Conservation (phyloP, 2,329 filamentous ascomycete species). For the Penicillium griseofulvum region DNA sequence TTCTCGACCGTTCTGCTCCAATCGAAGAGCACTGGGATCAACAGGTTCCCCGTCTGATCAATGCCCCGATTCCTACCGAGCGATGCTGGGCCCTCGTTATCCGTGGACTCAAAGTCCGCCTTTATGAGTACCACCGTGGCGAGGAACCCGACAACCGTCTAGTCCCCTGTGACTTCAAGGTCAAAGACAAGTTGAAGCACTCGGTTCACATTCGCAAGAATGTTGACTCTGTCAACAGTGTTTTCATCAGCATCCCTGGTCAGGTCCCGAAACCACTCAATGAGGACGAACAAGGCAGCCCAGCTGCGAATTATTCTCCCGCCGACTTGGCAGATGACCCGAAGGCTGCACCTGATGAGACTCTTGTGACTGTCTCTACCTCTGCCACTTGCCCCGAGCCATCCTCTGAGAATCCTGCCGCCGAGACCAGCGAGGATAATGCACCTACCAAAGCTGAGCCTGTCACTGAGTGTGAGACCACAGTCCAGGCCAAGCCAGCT, state of each 20-base stretch:
- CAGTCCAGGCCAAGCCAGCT: not conserved
- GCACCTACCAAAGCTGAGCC: not conserved
- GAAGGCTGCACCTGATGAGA: not conserved
- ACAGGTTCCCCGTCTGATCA: not conserved
- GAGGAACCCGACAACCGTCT: not conserved
- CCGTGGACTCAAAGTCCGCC: not conserved
- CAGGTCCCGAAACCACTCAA: not conserved
- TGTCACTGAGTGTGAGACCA: not conserved
- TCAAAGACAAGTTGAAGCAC: not conserved
- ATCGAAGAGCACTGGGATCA: not conserved
- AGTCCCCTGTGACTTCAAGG: conserved; percentile 1
- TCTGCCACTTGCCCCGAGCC: not conserved
- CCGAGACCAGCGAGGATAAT: not conserved
- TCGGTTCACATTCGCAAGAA: conserved; percentile 1
- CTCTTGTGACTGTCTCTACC: not conserved
- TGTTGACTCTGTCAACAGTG: not conserved
- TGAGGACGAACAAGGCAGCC: not conserved
- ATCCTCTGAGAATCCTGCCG: not conserved
- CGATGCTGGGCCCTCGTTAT: conserved; percentile 5
- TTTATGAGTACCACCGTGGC: conserved; percentile 2
- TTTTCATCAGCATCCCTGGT: not conserved
- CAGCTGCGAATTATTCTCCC: not conserved
- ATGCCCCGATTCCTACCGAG: not conserved
- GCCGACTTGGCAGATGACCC: not conserved
- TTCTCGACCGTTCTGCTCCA: not conserved